These are phyloP conservation scores for Umbelopsis sp. DNA, from an alignment of 192 early-diverging fungal species.

Conservation along the genomic window DNA sequence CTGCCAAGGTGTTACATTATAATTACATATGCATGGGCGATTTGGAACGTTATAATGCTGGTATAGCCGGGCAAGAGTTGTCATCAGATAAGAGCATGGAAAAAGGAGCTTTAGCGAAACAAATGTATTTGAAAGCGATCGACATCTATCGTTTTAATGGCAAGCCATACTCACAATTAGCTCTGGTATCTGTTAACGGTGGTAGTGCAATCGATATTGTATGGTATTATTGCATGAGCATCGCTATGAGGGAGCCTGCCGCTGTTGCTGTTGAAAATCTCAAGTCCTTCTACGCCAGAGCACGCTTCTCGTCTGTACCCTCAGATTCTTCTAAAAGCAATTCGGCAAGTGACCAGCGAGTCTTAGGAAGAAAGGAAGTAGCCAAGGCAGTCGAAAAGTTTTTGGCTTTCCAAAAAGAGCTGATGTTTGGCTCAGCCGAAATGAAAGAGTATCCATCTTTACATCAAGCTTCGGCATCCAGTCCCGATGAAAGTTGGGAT, in stretches of 20 bases:
- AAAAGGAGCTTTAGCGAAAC: slow-evolving; percentile 25
- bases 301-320: slow-evolving; percentile 33
- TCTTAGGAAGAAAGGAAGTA: neutral
- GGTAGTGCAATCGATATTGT: slow-evolving; percentile 42
- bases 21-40: slow-evolving; percentile 60
- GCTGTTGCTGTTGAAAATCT: slow-evolving; percentile 54
- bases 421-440: neutral
- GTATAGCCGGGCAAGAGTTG: neutral
- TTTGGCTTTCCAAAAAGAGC: neutral
- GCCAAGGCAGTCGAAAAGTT: slow-evolving; percentile 1
- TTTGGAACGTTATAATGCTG: slow-evolving; percentile 53
- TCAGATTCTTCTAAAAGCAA: neutral
- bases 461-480: neutral
- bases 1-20: slow-evolving; percentile 50
- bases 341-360: neutral
- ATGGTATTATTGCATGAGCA: slow-evolving; percentile 47
- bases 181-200: slow-evolving; percentile 28
- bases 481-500: neutral
- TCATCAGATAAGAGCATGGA: neutral
- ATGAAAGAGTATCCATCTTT: neutral
- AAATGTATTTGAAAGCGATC: slow-evolving; percentile 29
- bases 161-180: slow-evolving; percentile 40
- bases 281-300: slow-evolving; percentile 53
- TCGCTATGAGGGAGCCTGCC: slow-evolving; percentile 55
- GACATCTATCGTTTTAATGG: slow-evolving; percentile 26